Base-by-base conservation (phyloP, 78 protist genomes). In the Dictyostelium brefeldianum region DNA sequence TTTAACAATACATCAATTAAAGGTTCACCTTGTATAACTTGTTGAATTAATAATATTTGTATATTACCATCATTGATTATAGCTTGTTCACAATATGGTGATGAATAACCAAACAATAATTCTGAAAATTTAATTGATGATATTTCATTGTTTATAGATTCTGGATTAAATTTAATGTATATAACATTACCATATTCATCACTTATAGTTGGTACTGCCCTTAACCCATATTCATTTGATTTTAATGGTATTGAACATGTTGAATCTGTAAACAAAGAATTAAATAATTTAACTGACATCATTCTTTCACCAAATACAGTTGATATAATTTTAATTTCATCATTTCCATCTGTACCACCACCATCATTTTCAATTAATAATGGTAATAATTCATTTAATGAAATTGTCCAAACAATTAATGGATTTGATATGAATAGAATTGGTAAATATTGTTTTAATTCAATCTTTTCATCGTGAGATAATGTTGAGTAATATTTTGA, bases 101-200 rank as follows among this genome's bases (percentile, higher is more conserved):
- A 31, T 27, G 22, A 67, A 29, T 29, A 9, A 5, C 17, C 41
- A 14, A 12, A 17, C 11, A 31, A 31, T 31, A 67, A 17, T 11
- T 67, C 48, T 5, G 50, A 14, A 11, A 67, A 17, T 31, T 2
- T 10, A 12, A 29, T 5, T 15, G 29, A 8, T 12, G 48, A 41
- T 29, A 67, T 67, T 43, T 27, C 75, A 5, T 12, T 67, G 29
- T 43, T 0, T 67, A 47, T 22, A 31, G 29, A 67, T n/a, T 67
- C 47, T 67, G 75, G 50, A 15, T 31, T 36, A 67, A 67, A 67
- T 36, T 67, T 67, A 17, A 67, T 29, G 20, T 25, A 67, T 12
- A 67, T 67, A 17, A 31, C 27, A 67, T 67, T 67, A 15, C 75
- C 75, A 67, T 67, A 67, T 31, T 14, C 46, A 31, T 67, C 75